Conservation (phyloP, 495 filamentous ascomycete species). For the Penicillium atrosanguineum region DNA sequence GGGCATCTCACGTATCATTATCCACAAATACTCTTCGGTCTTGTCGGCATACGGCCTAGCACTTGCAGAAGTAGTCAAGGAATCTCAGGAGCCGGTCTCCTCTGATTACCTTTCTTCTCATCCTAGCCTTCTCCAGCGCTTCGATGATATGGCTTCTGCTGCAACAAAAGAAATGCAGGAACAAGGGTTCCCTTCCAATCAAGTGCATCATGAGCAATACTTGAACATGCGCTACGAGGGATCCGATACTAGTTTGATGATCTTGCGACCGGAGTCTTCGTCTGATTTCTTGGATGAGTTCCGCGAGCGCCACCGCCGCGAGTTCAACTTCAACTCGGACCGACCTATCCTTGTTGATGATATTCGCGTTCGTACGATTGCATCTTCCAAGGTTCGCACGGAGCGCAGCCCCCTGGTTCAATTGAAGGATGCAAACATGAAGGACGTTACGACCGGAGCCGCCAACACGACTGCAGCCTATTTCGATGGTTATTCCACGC, state of each 20-base stretch:
- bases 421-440: slow-evolving; percentile 31
- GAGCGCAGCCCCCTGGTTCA: slow-evolving; percentile 43
- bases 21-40: slow-evolving; percentile 54
- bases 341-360: slow-evolving; percentile 51
- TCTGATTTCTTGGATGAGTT: slow-evolving; percentile 45
- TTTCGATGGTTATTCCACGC: slow-evolving; percentile 60
- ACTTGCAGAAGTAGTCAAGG: slow-evolving; percentile 51
- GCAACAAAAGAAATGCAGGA: slow-evolving; percentile 38
- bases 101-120: slow-evolving; percentile 35
- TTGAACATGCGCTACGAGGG: slow-evolving; percentile 55
- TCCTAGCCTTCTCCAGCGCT: slow-evolving; percentile 30
- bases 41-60: slow-evolving; percentile 54
- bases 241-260: slow-evolving; percentile 53
- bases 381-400: slow-evolving; percentile 39
- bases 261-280: slow-evolving; percentile 39
- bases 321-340: slow-evolving; percentile 54
- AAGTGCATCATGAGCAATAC: slow-evolving; percentile 49
- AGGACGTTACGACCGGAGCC: slow-evolving; percentile 25
- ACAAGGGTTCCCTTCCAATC: slow-evolving; percentile 38
- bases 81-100: slow-evolving; percentile 49
- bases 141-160: slow-evolving; percentile 29
- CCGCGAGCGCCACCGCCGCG: slow-evolving; percentile 44
- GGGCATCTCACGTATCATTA: slow-evolving; percentile 51
- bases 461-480: slow-evolving; percentile 41
- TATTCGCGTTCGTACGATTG: slow-evolving; percentile 49